Evolutionary conservation across 139 green algal species (phyloP), one percentile per base, ranked within the genome.

Genomic region (Mesostigma viride): DNA sequence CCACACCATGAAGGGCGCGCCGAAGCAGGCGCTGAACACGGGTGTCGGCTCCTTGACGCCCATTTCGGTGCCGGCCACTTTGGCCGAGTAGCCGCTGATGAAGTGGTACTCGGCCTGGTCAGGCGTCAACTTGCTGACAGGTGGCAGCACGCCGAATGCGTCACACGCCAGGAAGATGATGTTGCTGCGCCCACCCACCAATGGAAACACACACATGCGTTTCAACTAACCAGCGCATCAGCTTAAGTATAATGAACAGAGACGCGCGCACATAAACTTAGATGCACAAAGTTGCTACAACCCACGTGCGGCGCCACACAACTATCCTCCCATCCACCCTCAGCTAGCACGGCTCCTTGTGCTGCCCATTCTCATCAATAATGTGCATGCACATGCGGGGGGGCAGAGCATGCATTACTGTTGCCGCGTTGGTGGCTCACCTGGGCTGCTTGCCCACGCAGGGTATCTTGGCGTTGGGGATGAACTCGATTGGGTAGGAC

Each of bases 71-170:
- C 90, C 90, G 17, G 90, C 90, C 3, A 70, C 65, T 17, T 96
- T 96, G 62, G 87, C 83, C 2, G 88, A 96, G 86, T 96, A 96
- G 20, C 90, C 90, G 3, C 64, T 84, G 63, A 96, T 85, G 73
- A 95, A 96, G 72, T 92, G 86, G 77, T 95, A 96, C 89, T 95
- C 95, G 31, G 88, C 90, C 76, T 96, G 90, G 71, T 90, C 84
- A 27, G 70, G 69, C 22, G 79, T 90, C 17, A 95, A 81, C 46
- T 77, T 80, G 46, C 67, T 72, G n/a, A 95, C 83, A 8, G 89
- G 89, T 0, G 89, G 89, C 76, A 95, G 80, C 71, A 95, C 89
- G 30, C 90, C 90, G 77, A 96, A 96, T 3, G 89, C 89, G 71
- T 91, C 86, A 73, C 83, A 89, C 72, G 75, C 86, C 31, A 90